Percentiles rank a stretch among this genome's conserved stretches.
Evolutionary conservation across 495 filamentous ascomycete species (phyloP).

Genomic region (Xylaria sp.): DNA sequence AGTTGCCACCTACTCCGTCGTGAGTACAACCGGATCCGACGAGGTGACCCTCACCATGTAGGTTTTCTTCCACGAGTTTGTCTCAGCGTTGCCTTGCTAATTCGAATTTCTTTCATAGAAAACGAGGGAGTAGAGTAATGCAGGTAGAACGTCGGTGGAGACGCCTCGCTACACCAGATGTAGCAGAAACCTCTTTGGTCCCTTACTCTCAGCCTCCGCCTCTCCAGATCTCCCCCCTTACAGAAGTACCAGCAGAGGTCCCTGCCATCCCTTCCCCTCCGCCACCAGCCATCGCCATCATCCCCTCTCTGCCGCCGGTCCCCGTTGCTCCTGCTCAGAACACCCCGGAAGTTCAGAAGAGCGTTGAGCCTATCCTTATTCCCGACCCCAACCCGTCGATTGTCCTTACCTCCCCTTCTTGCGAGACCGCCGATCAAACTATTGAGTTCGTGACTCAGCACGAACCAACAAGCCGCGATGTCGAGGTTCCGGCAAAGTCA

Average conservation of each 20-base stretch:
- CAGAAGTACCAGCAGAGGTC: background rate
- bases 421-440: background rate
- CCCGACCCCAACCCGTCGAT: background rate
- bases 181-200: background rate
- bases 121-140: background rate
- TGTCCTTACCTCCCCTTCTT: background rate
- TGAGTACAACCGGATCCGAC: background rate
- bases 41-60: background rate
- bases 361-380: background rate
- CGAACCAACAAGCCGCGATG: background rate
- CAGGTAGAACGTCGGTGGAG: background rate
- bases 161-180: background rate
- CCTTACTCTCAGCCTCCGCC: background rate
- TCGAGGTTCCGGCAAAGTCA: background rate
- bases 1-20: background rate
- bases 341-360: background rate
- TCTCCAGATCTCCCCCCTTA: background rate
- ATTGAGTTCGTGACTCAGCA: background rate
- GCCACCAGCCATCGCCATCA: background rate
- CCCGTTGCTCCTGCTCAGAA: background rate
- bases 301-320: background rate
- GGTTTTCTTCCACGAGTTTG: background rate
- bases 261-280: background rate
- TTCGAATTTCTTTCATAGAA: background rate
- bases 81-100: background rate